A percentile compares a stretch with the other conserved stretches of the same genome.
Evolutionary conservation across 2,329 filamentous ascomycete species (phyloP).

Genomic region (Lachnellula suecica): DNA sequence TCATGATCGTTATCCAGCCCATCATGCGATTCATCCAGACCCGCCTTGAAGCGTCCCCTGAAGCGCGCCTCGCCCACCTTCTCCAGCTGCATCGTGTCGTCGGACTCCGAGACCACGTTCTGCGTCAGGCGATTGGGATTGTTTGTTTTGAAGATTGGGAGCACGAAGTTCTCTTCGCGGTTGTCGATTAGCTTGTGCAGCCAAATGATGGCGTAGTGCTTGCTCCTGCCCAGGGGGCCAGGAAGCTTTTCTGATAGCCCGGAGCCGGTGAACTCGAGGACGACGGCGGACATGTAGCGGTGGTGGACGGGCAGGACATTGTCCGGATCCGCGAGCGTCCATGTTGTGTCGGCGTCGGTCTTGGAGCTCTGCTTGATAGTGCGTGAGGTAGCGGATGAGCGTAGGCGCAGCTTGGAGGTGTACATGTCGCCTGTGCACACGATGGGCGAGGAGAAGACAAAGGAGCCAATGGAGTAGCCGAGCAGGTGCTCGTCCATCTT

Average conservation of each 20-base stretch:
- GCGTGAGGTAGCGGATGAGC: conserved; percentile 11
- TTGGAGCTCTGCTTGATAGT: conserved; percentile 10
- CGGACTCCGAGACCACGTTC: conserved; percentile 13
- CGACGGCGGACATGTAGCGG: conserved; percentile 15
- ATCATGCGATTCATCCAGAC: conserved; percentile 17
- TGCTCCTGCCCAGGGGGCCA: conserved; percentile 13
- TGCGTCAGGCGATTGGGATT: conserved; percentile 15
- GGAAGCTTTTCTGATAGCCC: conserved; percentile 8
- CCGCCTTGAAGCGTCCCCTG: conserved; percentile 13
- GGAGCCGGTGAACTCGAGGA: conserved; percentile 13
- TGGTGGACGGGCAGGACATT: conserved; percentile 12
- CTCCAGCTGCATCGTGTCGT: conserved; percentile 14
- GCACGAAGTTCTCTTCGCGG: conserved; percentile 8
- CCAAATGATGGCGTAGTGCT: conserved; percentile 19
- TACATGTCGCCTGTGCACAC: conserved; percentile 11
- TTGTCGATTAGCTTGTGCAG: conserved; percentile 17
- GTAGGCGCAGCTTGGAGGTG: conserved; percentile 12
- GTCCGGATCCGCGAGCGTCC: conserved; percentile 8
- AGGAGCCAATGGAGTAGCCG: conserved; percentile 16
- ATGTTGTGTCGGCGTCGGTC: conserved; percentile 6
- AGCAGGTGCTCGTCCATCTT: conserved; percentile 19
- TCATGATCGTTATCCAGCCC: conserved; percentile 10
- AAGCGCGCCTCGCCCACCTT: conserved; percentile 15
- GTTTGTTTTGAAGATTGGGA: conserved; percentile 19
- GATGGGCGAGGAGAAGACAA: conserved; percentile 16